phyloP scores from a whole-genome alignment of 73 alveolate species.

The Diophrys appendiculata region DNA sequence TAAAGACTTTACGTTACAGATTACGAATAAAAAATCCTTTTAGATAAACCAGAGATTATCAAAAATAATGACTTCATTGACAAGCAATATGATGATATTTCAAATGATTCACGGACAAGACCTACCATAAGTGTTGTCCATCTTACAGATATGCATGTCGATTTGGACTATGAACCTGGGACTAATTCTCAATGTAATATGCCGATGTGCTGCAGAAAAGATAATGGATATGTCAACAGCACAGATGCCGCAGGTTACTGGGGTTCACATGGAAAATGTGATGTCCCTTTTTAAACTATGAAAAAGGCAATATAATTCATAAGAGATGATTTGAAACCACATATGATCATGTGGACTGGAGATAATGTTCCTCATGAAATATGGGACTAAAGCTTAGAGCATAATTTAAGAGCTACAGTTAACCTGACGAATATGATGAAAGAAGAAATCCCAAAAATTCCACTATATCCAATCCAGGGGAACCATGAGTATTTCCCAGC shows the following conservation, averaged over 20 bases:
- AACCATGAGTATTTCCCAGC: slow-evolving; percentile 82
- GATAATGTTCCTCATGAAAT: slow-evolving; percentile 78
- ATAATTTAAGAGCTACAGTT: slow-evolving; percentile 21
- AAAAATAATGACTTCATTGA: slow-evolving; percentile 44
- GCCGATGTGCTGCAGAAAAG: slow-evolving; percentile 74
- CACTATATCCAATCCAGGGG: slow-evolving; percentile 71
- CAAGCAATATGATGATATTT: slow-evolving; percentile 30
- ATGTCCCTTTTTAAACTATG: slow-evolving; percentile 3
- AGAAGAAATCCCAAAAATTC: slow-evolving; percentile 5
- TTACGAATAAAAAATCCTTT: slow-evolving; percentile 34
- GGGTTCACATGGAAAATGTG: slow-evolving; percentile 24
- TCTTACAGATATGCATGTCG: slow-evolving; percentile 79
- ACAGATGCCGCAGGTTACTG: slow-evolving; percentile 57
- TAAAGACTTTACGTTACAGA: neutral
- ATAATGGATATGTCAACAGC: slow-evolving; percentile 35
- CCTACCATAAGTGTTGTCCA: slow-evolving; percentile 75
- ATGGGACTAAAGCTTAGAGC: slow-evolving; percentile 24
- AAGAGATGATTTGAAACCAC: slow-evolving; percentile 61
- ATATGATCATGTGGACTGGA: slow-evolving; percentile 84
- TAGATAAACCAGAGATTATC: slow-evolving; percentile 59
- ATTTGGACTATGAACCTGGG: slow-evolving; percentile 59
- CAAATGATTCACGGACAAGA: slow-evolving; percentile 28
- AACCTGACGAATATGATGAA: slow-evolving; percentile 14
- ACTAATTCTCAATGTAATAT: slow-evolving; percentile 44
- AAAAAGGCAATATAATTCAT: slow-evolving; percentile 24